These are phyloP conservation scores for Leccinum proliferum DNA, from an alignment of 1,284 basidiomycete species.

Conservation along the genomic window DNA sequence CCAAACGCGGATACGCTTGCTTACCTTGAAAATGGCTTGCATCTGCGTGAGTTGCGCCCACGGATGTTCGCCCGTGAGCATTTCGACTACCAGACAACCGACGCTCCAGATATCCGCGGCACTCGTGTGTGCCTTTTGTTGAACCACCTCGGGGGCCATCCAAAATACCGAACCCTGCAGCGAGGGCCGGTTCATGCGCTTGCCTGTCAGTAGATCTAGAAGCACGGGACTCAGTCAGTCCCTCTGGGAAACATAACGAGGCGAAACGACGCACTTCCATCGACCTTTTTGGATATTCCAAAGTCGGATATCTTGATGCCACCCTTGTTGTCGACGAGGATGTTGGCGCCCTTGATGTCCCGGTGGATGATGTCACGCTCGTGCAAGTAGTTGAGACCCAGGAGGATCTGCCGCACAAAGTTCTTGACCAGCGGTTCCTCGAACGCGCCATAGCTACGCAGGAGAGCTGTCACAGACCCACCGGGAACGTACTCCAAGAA, in stretches of 20 bases:
- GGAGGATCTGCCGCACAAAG: slow-evolving; percentile 92
- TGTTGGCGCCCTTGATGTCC: slow-evolving; percentile 98
- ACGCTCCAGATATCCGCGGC: slow-evolving; percentile 99
- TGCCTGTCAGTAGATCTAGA: slow-evolving; percentile 70
- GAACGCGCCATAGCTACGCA: slow-evolving; percentile 95
- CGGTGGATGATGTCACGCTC: slow-evolving; percentile 95
- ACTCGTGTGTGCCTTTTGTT: slow-evolving; percentile 89
- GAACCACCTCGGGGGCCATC: slow-evolving; percentile 99
- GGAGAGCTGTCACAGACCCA: slow-evolving; percentile 89
- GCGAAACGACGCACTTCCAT: slow-evolving; percentile 69
- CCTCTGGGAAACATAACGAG: background rate
- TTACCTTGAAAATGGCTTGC: slow-evolving; percentile 95
- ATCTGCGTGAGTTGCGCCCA: slow-evolving; percentile 98
- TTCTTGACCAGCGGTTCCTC: slow-evolving; percentile 93
- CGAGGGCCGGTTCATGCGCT: slow-evolving; percentile 82
- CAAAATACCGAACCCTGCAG: slow-evolving; percentile 97
- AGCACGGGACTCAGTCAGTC: background rate
- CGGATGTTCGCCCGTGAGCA: slow-evolving; percentile 97
- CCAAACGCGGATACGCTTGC: slow-evolving; percentile 10
- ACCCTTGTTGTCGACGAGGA: slow-evolving; percentile 97
- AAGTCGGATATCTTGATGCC: slow-evolving; percentile 99
- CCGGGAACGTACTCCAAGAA: slow-evolving; percentile 99
- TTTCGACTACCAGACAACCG: slow-evolving; percentile 96
- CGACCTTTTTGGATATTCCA: slow-evolving; percentile 96
- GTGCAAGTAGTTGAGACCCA: slow-evolving; percentile 91